Evolutionary conservation across 441 rosid genomes (phyloP).

Genomic region (Melastoma candidum): DNA sequence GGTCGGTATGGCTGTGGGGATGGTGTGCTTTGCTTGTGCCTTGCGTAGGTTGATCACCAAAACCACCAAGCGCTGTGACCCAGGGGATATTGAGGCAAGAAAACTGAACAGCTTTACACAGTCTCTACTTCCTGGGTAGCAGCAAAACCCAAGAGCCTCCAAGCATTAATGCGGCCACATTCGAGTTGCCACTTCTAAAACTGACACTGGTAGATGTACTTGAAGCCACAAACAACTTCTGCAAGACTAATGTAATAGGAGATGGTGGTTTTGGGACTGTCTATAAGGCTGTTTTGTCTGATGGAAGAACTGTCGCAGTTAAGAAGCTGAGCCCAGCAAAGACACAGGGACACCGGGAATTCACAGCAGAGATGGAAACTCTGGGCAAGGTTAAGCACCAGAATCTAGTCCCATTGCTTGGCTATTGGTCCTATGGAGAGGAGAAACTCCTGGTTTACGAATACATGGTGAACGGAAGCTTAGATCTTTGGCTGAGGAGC

Average conservation of each 20-base stretch:
- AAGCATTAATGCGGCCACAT: conserved; percentile 81
- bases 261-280: conserved; percentile 94
- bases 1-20: conserved; percentile 32
- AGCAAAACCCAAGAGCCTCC: conserved; percentile 79
- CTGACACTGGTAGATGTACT: conserved; percentile 61
- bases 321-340: conserved; percentile 84
- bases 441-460: conserved; percentile 93
- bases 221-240: conserved; percentile 70
- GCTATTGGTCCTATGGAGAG: conserved; percentile 68
- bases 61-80: conserved; percentile 26
- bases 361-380: conserved; percentile 92
- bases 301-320: conserved; percentile 64
- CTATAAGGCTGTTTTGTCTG: conserved; percentile 54
- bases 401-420: conserved; percentile 76
- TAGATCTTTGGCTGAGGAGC: conserved; percentile 78
- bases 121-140: conserved; percentile 51
- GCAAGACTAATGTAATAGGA: conserved; percentile 78
- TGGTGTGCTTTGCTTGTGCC: conserved; percentile 23
- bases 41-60: conserved; percentile 33
- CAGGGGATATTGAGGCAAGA: conserved; percentile 46
- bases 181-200: conserved; percentile 77
- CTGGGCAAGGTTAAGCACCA: conserved; percentile 90
- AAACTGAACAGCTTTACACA: conserved; percentile 41
- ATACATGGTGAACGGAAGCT: conserved; percentile 84
- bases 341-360: conserved; percentile 81